Conservation (phyloP, 2,329 filamentous ascomycete species). For the Fusarium graminum region DNA sequence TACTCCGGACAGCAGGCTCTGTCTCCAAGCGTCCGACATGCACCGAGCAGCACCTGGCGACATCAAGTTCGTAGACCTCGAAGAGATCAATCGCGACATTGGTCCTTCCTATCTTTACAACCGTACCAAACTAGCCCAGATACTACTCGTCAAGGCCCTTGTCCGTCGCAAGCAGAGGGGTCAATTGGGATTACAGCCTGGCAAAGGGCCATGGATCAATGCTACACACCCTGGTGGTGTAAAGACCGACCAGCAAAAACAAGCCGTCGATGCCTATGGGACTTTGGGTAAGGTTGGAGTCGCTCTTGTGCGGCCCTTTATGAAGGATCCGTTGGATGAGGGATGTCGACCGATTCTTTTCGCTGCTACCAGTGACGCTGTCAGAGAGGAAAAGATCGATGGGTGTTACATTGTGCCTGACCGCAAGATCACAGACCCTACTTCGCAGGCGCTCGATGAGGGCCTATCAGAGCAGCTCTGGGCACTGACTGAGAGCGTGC, state of each 20-base stretch:
- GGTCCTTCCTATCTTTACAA: slow-evolving; percentile 11
- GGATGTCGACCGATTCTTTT: slow-evolving; percentile 20
- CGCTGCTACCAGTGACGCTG: slow-evolving; percentile 9
- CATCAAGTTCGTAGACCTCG: neutral
- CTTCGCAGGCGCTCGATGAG: slow-evolving; percentile 11
- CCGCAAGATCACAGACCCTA: slow-evolving; percentile 8
- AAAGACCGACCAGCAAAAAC: slow-evolving; percentile 14
- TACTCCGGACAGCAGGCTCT: slow-evolving; percentile 11
- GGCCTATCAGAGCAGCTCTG: slow-evolving; percentile 4
- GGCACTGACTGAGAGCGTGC: neutral
- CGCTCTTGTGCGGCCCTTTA: slow-evolving; percentile 1
- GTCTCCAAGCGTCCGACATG: slow-evolving; percentile 6
- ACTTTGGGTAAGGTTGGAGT: slow-evolving; percentile 15
- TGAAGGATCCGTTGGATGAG: slow-evolving; percentile 15
- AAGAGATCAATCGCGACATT: slow-evolving; percentile 14
- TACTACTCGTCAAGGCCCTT: slow-evolving; percentile 1
- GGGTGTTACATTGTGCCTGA: slow-evolving; percentile 11
- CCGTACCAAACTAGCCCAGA: slow-evolving; percentile 7
- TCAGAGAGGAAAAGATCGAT: slow-evolving; percentile 10
- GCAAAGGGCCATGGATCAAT: slow-evolving; percentile 14
- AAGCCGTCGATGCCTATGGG: slow-evolving; percentile 13
- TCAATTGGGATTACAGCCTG: slow-evolving; percentile 9
- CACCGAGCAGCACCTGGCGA: slow-evolving; percentile 4
- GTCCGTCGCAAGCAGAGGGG: slow-evolving; percentile 8
- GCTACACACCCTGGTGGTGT: slow-evolving; percentile 21